Evolutionary conservation across 2,329 filamentous ascomycete species (phyloP), one percentile per base, ranked within the genome.

Genomic region (Talaromyces piceae): DNA sequence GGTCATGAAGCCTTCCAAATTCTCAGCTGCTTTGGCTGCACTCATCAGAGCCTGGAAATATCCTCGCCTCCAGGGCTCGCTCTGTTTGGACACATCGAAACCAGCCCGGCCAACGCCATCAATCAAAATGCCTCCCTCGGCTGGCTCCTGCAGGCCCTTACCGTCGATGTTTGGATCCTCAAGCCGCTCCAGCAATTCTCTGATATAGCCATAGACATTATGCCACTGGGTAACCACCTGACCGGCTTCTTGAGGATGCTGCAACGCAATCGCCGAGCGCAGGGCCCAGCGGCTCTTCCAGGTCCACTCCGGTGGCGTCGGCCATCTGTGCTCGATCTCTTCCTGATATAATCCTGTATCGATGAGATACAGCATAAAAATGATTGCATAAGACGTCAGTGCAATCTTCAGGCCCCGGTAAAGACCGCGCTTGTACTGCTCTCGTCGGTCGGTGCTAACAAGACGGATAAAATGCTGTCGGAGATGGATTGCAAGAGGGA

Each of bases 21-120:
- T 82, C 69, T 96, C 91, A 4, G 89, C 83, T 0, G 84, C 82
- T 57, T 81, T 81, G 0, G 86, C 91, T 54, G 82, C 81, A 9
- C 85, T 78, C 81, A 96, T 88, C 44, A 96, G 71, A 3, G 84
- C 79, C 61, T 94, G 83, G 62, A 86, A 90, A 69, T 97, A 97
- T 1, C 89, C 90, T 50, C 88, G 77, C 60, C 86, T 77, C 91
- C 91, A 97, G 46, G 85, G 77, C 67, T 94, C 88, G 56, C 83
- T 85, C 73, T 90, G 95, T 5, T 71, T 77, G 1, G 80, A 80
- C 51, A 93, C 74, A 64, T 95, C 88, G 57, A 81, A 82, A 0
- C 82, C 81, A 2, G 76, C 73, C 51, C 69, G 74, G 0, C 78
- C 80, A 25, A 81, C 60, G 0, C 77, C 79, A 3, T 77, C 76